Base-by-base conservation (phyloP, 192 early-diverging fungal species). In the Coemansia sp. region DNA sequence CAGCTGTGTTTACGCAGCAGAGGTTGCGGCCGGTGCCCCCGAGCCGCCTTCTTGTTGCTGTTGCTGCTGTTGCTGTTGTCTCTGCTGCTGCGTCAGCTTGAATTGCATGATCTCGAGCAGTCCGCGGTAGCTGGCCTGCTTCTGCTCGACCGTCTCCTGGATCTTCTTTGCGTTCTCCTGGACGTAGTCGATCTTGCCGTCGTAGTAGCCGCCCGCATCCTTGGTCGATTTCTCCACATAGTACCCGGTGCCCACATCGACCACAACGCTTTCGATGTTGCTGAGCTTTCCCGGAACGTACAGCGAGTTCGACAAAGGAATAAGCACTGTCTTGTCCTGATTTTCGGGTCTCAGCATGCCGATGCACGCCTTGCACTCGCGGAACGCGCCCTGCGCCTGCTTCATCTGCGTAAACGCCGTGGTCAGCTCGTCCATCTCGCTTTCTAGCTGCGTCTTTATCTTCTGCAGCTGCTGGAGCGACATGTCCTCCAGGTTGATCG, bases 201-300 rank as follows among this genome's bases (percentile, higher is more conserved):
- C 88, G 78, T 93, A 98, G 65, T 93, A 98, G 23, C 87, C 79
- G 64, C 86, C 81, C 5, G 94, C 96, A 66, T 96, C 92, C n/a
- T 85, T 79, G 16, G 86, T 77, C 79, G 86, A 90, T 87, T 98
- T 97, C 75, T 95, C 93, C 23, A 95, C 89, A 70, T 91, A 95
- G 76, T 98, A 98, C 39, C 97, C 97, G 16, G 97, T 97, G 54
- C 97, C 97, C 50, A 96, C 89, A 77, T 98, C 97, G 2, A 98
- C 92, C 67, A 97, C 90, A 11, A 98, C 93, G 52, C 88, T 93
- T 56, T 93, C 87, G 13, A 89, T 84, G 69, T 94, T 85, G 32
- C 85, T 79, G 26, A 98, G 83, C 70, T 92, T 90, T 62, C 94
- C 97, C 56, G 94, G 92, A 13, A 98, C 92, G 75, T 98, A 98